phyloP scores from a whole-genome alignment of 805 yeast species.

The Blastobotrys robertii region DNA sequence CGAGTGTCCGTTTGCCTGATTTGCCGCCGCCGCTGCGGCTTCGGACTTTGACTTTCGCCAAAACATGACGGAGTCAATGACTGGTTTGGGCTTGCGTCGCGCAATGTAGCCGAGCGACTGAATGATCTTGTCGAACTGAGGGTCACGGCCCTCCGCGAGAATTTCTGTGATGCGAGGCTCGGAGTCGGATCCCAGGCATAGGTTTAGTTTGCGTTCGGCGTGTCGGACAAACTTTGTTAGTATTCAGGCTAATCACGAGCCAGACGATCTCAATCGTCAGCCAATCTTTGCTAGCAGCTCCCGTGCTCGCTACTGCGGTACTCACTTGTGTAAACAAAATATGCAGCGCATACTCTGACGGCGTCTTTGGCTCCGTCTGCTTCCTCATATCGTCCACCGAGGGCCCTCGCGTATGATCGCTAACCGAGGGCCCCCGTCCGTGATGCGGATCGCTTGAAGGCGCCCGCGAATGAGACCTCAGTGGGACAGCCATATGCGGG shows the following conservation, averaged over 20 bases:
- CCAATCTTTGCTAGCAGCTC: background rate
- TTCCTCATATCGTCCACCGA: slow-evolving; percentile 1
- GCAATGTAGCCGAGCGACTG: slow-evolving; percentile 87
- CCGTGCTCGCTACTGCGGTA: background rate
- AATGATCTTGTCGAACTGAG: slow-evolving; percentile 75
- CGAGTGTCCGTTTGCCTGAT: slow-evolving; percentile 31
- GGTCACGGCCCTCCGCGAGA: slow-evolving; percentile 78
- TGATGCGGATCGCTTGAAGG: slow-evolving; percentile 3
- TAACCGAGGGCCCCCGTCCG: background rate
- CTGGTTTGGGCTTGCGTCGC: slow-evolving; percentile 82
- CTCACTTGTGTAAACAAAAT: slow-evolving; percentile 74
- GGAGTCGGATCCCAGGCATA: slow-evolving; percentile 48
- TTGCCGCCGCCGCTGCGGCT: slow-evolving; percentile 56
- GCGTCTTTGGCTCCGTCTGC: slow-evolving; percentile 18
- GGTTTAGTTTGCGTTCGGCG: slow-evolving; percentile 77
- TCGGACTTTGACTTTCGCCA: slow-evolving; percentile 95
- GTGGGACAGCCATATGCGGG: background rate
- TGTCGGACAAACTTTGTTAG: slow-evolving; percentile 75
- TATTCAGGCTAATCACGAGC: background rate
- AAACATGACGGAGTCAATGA: slow-evolving; percentile 94
- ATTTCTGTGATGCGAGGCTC: slow-evolving; percentile 76
- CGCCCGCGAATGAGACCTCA: background rate
- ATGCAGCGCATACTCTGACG: slow-evolving; percentile 80
- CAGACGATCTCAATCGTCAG: too few species aligned
- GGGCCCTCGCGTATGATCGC: background rate